Percentiles rank a stretch among this genome's conserved stretches.
Conservation (phyloP, 1,139 yeast species). For the Pichia sp. region DNA sequence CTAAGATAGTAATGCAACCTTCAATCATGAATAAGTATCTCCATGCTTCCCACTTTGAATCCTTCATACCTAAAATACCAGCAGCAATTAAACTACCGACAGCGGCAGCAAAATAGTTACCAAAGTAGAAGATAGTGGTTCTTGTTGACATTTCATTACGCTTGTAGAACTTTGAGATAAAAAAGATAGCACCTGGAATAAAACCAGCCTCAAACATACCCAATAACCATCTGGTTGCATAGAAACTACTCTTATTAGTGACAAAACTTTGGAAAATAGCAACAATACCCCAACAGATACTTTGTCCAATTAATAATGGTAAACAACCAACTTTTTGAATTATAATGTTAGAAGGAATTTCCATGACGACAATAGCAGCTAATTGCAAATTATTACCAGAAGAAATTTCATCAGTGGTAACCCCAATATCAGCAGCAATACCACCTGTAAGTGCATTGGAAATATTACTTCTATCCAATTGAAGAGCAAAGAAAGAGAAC, state of each 20-base stretch:
- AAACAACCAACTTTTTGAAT: no score
- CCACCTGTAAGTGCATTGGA: constrained; percentile 64
- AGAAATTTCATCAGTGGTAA: constrained; percentile 49
- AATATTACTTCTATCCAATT: constrained; percentile 29
- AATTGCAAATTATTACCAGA: constrained; percentile 44
- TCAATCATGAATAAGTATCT: constrained; percentile 50
- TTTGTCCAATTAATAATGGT: no score
- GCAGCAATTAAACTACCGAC: constrained; percentile 48
- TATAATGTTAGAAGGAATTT: no score
- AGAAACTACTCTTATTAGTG: constrained; percentile 48
- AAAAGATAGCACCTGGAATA: constrained; percentile 50
- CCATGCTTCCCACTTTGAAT: constrained; percentile 41
- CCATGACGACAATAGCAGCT: no score
- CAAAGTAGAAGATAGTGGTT: constrained; percentile 48
- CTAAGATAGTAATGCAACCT: constrained; percentile 42
- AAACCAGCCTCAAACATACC: constrained; percentile 62
- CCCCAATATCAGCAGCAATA: constrained; percentile 47
- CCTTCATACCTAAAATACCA: constrained; percentile 35
- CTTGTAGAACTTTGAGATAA: constrained; percentile 48
- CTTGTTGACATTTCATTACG: constrained; percentile 47
- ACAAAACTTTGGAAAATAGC: constrained; percentile 23
- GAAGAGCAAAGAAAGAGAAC: constrained; percentile 2
- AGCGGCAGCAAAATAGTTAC: constrained; percentile 51
- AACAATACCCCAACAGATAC: constrained; percentile 22
- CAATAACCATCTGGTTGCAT: constrained; percentile 48